Base-by-base conservation (phyloP, 139 green algal species). In the Gonium pectorale region DNA sequence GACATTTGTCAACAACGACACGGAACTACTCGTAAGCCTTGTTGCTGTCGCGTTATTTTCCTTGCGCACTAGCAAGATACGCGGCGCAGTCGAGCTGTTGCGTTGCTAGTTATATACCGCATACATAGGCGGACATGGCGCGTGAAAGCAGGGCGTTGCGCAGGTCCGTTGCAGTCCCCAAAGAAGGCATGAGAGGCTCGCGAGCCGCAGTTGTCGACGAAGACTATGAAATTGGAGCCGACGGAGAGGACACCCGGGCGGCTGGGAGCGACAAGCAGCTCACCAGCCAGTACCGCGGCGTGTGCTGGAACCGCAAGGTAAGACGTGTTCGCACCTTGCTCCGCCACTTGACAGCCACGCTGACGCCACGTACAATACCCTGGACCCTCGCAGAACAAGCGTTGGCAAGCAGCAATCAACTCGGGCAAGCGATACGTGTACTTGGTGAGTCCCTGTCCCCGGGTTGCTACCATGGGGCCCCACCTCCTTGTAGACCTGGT, bases 391-490 rank as follows among this genome's bases (percentile, higher is more conserved):
- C 77, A 83, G 64, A 85, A 85, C 33, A 41, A 43, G 35, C 79
- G 89, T 31, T 93, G 90, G 90, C 90, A 93, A 56, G 88, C 90
- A 2, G 90, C 90, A 37, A 93, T 93, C 66, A 93, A 93, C 83
- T 83, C 72, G 37, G 86, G 80, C 17, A 88, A 88, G 40, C 89
- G 90, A 66, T 92, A 93, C 60, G 80, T 93, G 22, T 93, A 93
- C 62, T 79, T 93, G 43, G 74, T 82, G 17, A 52, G 66, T 35
- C 17, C 15, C 5, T n/a, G n/a, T n/a, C n/a, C n/a, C n/a, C n/a
- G n/a, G n/a, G n/a, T n/a, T n/a, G n/a, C n/a, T n/a, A n/a, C n/a
- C n/a, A n/a, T n/a, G n/a, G n/a, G n/a, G n/a, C n/a, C n/a, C n/a
- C n/a, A n/a, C n/a, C n/a, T n/a, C n/a, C n/a, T n/a, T n/a, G n/a